Percentiles rank a stretch among this genome's conserved stretches.
These are phyloP conservation scores for Brachypodium distachyon DNA, from an alignment of 202 grass and related monocot genomes.

Conservation along the genomic window DNA sequence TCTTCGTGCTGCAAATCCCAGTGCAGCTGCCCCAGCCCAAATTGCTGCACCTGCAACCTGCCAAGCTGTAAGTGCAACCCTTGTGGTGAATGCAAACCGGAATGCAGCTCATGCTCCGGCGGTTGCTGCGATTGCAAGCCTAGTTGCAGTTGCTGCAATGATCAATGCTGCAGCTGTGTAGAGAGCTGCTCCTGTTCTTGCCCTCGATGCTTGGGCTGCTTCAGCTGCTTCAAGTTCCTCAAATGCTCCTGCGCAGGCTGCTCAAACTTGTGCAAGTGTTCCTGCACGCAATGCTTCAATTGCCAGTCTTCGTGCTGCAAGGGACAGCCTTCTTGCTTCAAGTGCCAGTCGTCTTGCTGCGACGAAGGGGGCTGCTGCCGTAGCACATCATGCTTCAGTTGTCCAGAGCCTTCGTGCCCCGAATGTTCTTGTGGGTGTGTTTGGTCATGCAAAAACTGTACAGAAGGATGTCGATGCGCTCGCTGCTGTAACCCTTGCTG, in stretches of 20 bases:
- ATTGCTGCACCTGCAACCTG: constrained; percentile 28
- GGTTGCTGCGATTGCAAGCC: constrained; percentile 19
- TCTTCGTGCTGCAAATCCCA: not conserved
- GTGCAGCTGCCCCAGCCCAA: not conserved
- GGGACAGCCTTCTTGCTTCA: constrained; percentile 40
- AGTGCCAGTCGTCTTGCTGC: constrained; percentile 39
- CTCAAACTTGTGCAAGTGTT: too few relatives aligned
- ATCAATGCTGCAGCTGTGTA: constrained; percentile 16
- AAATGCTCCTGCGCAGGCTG: constrained; percentile 27
- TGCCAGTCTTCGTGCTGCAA: constrained; percentile 49
- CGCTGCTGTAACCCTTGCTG: constrained; percentile 62
- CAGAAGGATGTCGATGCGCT: constrained; percentile 50
- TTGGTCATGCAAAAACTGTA: constrained; percentile 67
- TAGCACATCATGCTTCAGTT: constrained; percentile 3
- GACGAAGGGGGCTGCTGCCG: constrained; percentile 20
- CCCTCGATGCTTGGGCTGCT: not conserved
- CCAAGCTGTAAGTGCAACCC: constrained; percentile 8
- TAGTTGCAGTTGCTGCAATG: constrained; percentile 23
- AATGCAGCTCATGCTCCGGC: constrained; percentile 23
- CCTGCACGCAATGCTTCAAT: constrained; percentile 21
- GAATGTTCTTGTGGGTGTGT: constrained; percentile 70
- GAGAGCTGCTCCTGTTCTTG: constrained; percentile 14
- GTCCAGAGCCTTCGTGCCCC: constrained; percentile 43
- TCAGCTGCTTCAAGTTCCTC: constrained; percentile 26
- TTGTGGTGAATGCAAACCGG: not conserved